A percentile compares a stretch with the other conserved stretches of the same genome.
phyloP scores from a whole-genome alignment of 2,329 filamentous ascomycete species.

The Chaetomium olivaceum region DNA sequence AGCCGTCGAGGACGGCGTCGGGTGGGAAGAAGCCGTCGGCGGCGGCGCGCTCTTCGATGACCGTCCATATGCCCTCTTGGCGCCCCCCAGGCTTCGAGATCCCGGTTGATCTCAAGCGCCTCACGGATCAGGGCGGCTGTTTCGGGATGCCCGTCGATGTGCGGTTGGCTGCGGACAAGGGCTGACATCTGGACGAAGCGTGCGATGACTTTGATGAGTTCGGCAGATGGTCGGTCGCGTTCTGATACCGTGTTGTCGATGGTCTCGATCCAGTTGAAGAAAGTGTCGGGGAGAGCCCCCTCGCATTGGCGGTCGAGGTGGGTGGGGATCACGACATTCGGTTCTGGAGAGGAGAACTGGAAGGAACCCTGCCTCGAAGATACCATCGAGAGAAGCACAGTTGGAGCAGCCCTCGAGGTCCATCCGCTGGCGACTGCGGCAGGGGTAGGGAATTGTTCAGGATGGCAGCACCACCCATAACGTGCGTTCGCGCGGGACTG shows the following conservation, averaged over 20 bases:
- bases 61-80: constrained; percentile 41
- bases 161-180: constrained; percentile 38
- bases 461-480: constrained; percentile 61
- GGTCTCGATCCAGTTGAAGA: constrained; percentile 48
- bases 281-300: constrained; percentile 41
- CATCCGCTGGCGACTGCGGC: constrained; percentile 42
- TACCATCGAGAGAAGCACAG: constrained; percentile 60
- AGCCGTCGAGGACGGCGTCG: constrained; percentile 50
- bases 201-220: constrained; percentile 45
- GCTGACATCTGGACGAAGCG: constrained; percentile 45
- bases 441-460: constrained; percentile 50
- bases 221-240: constrained; percentile 42
- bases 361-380: constrained; percentile 28
- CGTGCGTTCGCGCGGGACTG: constrained; percentile 57
- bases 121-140: constrained; percentile 42
- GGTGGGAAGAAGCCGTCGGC: constrained; percentile 38
- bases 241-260: constrained; percentile 40
- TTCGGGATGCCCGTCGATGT: constrained; percentile 42
- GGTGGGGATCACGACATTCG: constrained; percentile 21
- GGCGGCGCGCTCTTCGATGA: constrained; percentile 36
- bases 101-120: constrained; percentile 44
- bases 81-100: constrained; percentile 44
- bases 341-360: constrained; percentile 24
- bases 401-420: constrained; percentile 55
- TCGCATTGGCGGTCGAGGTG: constrained; percentile 38